phyloP scores from a whole-genome alignment of 1,284 basidiomycete genomes.

The Peniophora sp. region DNA sequence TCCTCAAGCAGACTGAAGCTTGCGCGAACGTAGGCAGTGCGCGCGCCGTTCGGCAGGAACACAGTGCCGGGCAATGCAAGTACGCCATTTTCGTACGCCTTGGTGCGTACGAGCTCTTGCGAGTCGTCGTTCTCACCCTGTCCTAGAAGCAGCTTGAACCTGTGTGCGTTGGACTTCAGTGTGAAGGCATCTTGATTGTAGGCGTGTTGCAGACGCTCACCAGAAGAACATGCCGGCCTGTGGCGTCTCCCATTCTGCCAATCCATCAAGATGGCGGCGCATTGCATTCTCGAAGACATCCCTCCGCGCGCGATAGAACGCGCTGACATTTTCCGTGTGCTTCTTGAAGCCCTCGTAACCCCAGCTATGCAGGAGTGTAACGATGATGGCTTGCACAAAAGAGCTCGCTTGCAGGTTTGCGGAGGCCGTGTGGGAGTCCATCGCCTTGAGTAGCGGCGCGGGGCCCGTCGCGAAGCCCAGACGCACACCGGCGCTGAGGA shows the following conservation, averaged over 20 bases:
- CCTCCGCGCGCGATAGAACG: conserved; percentile 75
- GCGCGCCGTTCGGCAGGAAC: conserved; percentile 67
- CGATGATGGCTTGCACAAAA: conserved; percentile 72
- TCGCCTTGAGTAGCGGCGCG: conserved; percentile 59
- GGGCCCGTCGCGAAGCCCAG: conserved; percentile 85
- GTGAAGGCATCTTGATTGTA: neutral
- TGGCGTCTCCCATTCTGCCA: conserved; percentile 80
- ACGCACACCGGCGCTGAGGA: conserved; percentile 75
- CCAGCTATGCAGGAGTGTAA: conserved; percentile 70
- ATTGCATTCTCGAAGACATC: conserved; percentile 78
- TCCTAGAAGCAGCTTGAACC: conserved; percentile 59
- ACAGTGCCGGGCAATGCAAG: conserved; percentile 80
- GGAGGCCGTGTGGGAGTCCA: conserved; percentile 64
- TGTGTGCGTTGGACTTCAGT: conserved; percentile 18
- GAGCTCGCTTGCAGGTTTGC: conserved; percentile 77
- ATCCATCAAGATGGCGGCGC: conserved; percentile 61
- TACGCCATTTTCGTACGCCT: conserved; percentile 77
- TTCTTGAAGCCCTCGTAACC: conserved; percentile 70
- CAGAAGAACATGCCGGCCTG: conserved; percentile 92
- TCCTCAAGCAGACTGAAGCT: conserved; percentile 73
- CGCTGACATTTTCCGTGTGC: conserved; percentile 67
- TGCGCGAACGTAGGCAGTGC: conserved; percentile 70
- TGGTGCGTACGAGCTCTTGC: conserved; percentile 66
- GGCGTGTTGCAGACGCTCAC: conserved; percentile 33
- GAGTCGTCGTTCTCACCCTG: conserved; percentile 64